A percentile compares a stretch with the other conserved stretches of the same genome.
phyloP scores from a whole-genome alignment of 75 land plant genomes.

The Azolla pinnata region DNA sequence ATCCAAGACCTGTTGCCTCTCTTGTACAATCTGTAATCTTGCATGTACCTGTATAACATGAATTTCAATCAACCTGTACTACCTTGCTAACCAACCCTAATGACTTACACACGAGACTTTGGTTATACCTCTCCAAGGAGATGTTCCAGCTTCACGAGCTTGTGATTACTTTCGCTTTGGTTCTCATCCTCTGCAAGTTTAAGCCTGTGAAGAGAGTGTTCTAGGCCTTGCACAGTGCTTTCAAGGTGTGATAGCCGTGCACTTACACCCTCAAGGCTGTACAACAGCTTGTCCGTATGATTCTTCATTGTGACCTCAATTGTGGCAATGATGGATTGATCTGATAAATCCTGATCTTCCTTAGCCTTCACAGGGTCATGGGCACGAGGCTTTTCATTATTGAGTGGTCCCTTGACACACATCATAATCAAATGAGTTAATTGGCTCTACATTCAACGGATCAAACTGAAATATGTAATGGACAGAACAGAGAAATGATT shows the following conservation, averaged over 20 bases:
- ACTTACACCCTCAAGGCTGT: slow-evolving; percentile 62
- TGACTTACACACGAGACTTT: background rate
- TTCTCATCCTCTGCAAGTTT: slow-evolving; percentile 45
- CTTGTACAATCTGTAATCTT: slow-evolving; percentile 56
- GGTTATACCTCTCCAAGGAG: slow-evolving; percentile 61
- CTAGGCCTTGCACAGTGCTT: slow-evolving; percentile 58
- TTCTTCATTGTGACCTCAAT: slow-evolving; percentile 74
- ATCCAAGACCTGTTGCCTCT: slow-evolving; percentile 68
- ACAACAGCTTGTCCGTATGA: slow-evolving; percentile 56
- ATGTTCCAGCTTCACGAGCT: slow-evolving; percentile 59
- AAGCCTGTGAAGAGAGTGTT: slow-evolving; percentile 53
- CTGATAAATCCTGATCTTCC: too few relatives aligned
- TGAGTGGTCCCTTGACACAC: too few relatives aligned
- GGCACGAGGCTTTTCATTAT: too few relatives aligned
- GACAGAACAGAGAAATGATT: too few relatives aligned
- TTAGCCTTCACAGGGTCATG: too few relatives aligned
- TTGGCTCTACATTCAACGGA: too few relatives aligned
- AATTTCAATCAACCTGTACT: background rate
- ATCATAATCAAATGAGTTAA: too few relatives aligned
- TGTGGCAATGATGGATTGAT: slow-evolving; percentile 43
- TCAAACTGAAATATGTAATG: too few relatives aligned
- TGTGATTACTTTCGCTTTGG: slow-evolving; percentile 64
- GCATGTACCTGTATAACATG: slow-evolving; percentile 55
- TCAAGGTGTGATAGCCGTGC: slow-evolving; percentile 75
- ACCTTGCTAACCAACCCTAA: background rate